phyloP scores from a whole-genome alignment of 1,284 basidiomycete genomes.

The Gomphus bonarii region DNA sequence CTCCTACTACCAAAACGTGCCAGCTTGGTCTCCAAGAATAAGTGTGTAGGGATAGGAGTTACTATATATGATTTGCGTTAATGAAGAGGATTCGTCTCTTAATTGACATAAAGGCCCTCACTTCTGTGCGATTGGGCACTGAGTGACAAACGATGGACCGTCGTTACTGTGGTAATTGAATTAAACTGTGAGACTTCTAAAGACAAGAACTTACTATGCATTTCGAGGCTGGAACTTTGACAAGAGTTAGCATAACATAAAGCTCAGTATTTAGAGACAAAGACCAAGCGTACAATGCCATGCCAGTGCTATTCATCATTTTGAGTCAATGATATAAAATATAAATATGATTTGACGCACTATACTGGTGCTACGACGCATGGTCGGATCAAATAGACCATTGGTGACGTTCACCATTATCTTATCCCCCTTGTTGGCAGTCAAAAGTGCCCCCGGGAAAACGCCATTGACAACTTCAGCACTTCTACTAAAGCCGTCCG shows the following conservation, averaged over 20 bases:
- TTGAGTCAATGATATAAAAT: neutral
- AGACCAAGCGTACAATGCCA: slow-evolving; percentile 5
- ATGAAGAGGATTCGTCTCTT: neutral
- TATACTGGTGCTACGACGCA: slow-evolving; percentile 21
- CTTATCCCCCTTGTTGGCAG: slow-evolving; percentile 19
- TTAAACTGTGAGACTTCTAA: neutral
- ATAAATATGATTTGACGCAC: slow-evolving; percentile 11
- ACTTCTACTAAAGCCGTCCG: slow-evolving; percentile 20
- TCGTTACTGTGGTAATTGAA: slow-evolving; percentile 12
- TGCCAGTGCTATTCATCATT: slow-evolving; percentile 8
- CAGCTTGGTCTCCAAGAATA: slow-evolving; percentile 18
- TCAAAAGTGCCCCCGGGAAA: slow-evolving; percentile 19
- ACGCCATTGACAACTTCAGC: slow-evolving; percentile 17
- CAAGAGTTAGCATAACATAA: neutral
- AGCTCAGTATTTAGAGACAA: neutral
- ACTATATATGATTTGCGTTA: neutral
- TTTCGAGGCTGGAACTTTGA: slow-evolving; percentile 6
- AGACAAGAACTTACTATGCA: neutral
- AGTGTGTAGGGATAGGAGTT: neutral
- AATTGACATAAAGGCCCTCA: slow-evolving; percentile 10
- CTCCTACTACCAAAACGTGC: slow-evolving; percentile 25
- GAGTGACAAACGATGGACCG: slow-evolving; percentile 24
- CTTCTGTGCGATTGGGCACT: slow-evolving; percentile 35
- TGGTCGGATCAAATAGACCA: slow-evolving; percentile 18
- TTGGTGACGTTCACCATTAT: slow-evolving; percentile 9